These are phyloP conservation scores for Gnomoniopsis sp. DNA, from an alignment of 2,329 filamentous ascomycete species.

Conservation along the genomic window DNA sequence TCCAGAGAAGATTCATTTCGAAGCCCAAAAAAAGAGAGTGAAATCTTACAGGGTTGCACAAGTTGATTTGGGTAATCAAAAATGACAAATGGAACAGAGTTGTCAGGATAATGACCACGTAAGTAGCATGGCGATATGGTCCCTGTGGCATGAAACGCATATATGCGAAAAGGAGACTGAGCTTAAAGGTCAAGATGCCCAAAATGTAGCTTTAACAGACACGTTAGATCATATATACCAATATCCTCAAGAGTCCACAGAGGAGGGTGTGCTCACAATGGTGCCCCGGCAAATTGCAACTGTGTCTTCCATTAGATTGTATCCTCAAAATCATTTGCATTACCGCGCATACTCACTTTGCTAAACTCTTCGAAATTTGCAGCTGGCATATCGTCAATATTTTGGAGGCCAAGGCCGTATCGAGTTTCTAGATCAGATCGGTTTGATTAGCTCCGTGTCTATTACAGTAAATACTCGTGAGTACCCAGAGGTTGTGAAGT, in stretches of 20 bases:
- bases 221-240: not conserved
- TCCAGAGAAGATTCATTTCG: not conserved
- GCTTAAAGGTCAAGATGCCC: slow-evolving; percentile 44
- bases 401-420: slow-evolving; percentile 38
- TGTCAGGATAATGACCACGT: slow-evolving; percentile 32
- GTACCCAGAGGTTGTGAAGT: not conserved
- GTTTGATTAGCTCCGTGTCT: not conserved
- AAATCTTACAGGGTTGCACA: slow-evolving; percentile 35
- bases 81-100: slow-evolving; percentile 37
- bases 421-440: slow-evolving; percentile 33
- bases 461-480: not conserved
- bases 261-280: slow-evolving; percentile 31
- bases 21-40: no score
- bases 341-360: slow-evolving; percentile 26
- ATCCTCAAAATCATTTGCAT: not conserved
- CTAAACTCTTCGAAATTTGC: slow-evolving; percentile 37
- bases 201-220: slow-evolving; percentile 32
- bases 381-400: slow-evolving; percentile 32
- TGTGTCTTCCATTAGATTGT: slow-evolving; percentile 15
- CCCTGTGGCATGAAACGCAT: slow-evolving; percentile 41
- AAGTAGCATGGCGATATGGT: slow-evolving; percentile 30
- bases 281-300: slow-evolving; percentile 39
- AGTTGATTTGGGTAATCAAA: slow-evolving; percentile 31
- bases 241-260: not conserved
- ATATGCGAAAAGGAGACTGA: slow-evolving; percentile 41